phyloP scores from a whole-genome alignment of 1,284 basidiomycete species.

The Chalciporus piperatoides region DNA sequence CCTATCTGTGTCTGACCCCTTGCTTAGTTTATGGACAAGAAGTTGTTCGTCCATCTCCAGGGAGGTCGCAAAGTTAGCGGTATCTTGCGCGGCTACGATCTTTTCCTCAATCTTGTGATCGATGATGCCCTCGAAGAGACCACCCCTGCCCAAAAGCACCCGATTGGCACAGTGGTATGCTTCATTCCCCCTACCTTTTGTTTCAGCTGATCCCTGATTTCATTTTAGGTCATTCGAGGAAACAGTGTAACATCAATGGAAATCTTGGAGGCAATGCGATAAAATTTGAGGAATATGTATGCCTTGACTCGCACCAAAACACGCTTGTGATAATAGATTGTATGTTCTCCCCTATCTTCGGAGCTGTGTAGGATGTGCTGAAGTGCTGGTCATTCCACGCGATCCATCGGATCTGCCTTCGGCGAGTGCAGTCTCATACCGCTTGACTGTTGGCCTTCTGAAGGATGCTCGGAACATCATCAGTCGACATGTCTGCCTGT shows the following conservation, averaged over 20 bases:
- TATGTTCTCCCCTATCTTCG: slow-evolving; percentile 6
- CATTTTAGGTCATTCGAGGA: slow-evolving; percentile 81
- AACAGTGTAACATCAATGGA: slow-evolving; percentile 95
- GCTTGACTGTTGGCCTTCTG: background rate
- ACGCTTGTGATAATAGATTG: slow-evolving; percentile 7
- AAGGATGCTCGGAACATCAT: background rate
- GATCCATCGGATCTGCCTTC: slow-evolving; percentile 3
- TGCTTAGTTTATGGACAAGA: slow-evolving; percentile 96
- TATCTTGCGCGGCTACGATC: slow-evolving; percentile 94
- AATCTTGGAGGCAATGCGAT: slow-evolving; percentile 65
- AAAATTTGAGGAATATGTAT: background rate
- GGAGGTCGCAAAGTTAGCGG: slow-evolving; percentile 96
- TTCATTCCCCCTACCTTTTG: background rate
- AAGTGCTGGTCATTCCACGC: slow-evolving; percentile 1
- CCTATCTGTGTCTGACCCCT: slow-evolving; percentile 6
- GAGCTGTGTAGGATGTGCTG: background rate
- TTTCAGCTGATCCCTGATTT: slow-evolving; percentile 11
- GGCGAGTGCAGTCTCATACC: slow-evolving; percentile 3
- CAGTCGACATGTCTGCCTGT: slow-evolving; percentile 3
- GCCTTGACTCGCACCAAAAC: slow-evolving; percentile 2
- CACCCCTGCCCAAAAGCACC: slow-evolving; percentile 83
- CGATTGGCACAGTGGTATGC: slow-evolving; percentile 87
- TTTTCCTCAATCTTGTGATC: slow-evolving; percentile 97
- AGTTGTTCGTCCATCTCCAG: slow-evolving; percentile 91
- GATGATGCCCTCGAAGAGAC: slow-evolving; percentile 95